Percentiles rank a stretch among this genome's conserved stretches.
Conservation (phyloP, 768 basidiomycete genomes). For the Lyophyllum shimeji region DNA sequence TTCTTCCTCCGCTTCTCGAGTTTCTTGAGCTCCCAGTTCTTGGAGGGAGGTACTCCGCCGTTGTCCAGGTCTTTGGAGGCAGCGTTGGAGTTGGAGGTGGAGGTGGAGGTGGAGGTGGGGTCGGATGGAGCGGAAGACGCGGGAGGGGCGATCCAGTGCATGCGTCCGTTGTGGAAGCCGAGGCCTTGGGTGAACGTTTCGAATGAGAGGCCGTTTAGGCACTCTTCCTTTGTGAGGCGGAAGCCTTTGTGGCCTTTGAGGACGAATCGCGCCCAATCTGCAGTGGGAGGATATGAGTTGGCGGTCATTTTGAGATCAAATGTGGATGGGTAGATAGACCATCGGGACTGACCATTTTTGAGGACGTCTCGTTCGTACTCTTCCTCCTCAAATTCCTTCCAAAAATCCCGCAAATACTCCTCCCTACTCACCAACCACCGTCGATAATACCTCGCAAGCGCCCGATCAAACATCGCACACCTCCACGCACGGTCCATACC, state of each 20-base stretch:
- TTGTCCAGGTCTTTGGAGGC: not conserved
- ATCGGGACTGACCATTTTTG: slow-evolving; percentile 31
- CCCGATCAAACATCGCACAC: slow-evolving; percentile 40
- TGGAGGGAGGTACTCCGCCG: not conserved
- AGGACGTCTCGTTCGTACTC: slow-evolving; percentile 38
- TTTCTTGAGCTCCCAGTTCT: not conserved
- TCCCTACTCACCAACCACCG: slow-evolving; percentile 41
- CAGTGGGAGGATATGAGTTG: not conserved
- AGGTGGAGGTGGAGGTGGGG: too few species aligned
- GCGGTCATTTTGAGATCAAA: too few species aligned
- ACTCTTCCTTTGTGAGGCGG: slow-evolving; percentile 33
- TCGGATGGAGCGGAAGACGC: too few species aligned
- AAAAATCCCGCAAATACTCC: slow-evolving; percentile 37
- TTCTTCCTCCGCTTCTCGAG: not conserved
- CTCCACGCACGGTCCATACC: slow-evolving; percentile 38
- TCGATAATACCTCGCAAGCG: slow-evolving; percentile 39
- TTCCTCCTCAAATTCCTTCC: slow-evolving; percentile 40
- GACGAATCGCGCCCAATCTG: slow-evolving; percentile 40
- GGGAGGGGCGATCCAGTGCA: slow-evolving; percentile 1
- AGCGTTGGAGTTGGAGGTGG: too few species aligned
- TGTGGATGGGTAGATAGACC: slow-evolving; percentile 1
- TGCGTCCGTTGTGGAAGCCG: not conserved
- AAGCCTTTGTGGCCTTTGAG: slow-evolving; percentile 43
- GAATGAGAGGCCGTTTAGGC: not conserved
- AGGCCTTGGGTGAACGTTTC: not conserved